phyloP scores from a whole-genome alignment of 371 early-diverging fungal genomes.

The Actinomucor elegans region DNA sequence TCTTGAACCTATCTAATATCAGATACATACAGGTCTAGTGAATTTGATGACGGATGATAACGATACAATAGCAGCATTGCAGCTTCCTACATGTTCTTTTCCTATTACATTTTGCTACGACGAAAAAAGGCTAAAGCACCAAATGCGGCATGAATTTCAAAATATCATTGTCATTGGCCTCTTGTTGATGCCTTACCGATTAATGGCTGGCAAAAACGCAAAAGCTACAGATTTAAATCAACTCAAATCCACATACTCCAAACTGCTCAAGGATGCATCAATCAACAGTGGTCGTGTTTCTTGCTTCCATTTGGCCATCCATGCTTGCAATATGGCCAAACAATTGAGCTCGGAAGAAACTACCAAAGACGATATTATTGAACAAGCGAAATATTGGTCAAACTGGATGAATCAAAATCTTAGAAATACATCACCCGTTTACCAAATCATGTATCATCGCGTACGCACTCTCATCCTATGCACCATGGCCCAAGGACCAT shows the following conservation, averaged over 20 bases:
- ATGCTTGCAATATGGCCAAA: conserved; percentile 22
- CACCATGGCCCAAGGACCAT: conserved; percentile 1
- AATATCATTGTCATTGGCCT: conserved; percentile 65
- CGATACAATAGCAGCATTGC: background rate
- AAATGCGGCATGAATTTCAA: conserved; percentile 74
- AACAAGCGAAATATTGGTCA: conserved; percentile 27
- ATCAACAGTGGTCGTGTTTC: conserved; percentile 15
- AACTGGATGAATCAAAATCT: conserved; percentile 33
- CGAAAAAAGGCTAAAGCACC: conserved; percentile 51
- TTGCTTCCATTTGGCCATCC: conserved; percentile 18
- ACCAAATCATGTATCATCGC: conserved; percentile 33
- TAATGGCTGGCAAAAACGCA: conserved; percentile 45
- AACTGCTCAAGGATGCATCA: conserved; percentile 34
- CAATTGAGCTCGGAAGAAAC: background rate
- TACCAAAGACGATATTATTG: background rate
- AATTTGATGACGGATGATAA: conserved; percentile 22
- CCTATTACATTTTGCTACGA: conserved; percentile 69
- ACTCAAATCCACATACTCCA: conserved; percentile 38
- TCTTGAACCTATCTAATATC: background rate
- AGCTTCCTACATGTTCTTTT: conserved; percentile 5
- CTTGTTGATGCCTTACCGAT: conserved; percentile 65
- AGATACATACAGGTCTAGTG: conserved; percentile 14
- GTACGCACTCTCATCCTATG: conserved; percentile 7
- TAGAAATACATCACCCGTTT: conserved; percentile 23
- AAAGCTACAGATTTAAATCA: conserved; percentile 37